phyloP scores from a whole-genome alignment of 2,329 filamentous ascomycete species.

The Diaporthe eres region DNA sequence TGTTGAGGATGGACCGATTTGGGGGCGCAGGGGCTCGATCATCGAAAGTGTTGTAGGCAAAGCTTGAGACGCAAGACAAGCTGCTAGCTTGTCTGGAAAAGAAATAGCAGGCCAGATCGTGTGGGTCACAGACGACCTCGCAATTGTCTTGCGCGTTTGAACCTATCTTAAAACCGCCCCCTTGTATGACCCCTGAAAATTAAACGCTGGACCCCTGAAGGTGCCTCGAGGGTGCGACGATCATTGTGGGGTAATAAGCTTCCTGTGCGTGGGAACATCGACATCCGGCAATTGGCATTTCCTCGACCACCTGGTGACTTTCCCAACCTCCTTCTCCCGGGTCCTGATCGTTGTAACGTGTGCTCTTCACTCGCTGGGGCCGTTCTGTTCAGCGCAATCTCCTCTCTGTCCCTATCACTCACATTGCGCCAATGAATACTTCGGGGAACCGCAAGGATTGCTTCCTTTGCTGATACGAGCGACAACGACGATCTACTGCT shows the following conservation, averaged over 20 bases:
- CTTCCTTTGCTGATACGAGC: constrained; percentile 23
- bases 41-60: neutral
- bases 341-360: constrained; percentile 3
- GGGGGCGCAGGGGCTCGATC: neutral
- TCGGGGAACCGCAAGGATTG: constrained; percentile 6
- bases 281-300: constrained; percentile 26
- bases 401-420: neutral
- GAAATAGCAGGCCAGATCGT: neutral
- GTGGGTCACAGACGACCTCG: constrained; percentile 7
- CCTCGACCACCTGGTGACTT: neutral
- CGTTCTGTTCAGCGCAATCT: neutral
- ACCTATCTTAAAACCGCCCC: constrained; percentile 9
- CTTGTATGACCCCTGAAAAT: constrained; percentile 17
- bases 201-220: constrained; percentile 26
- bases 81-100: constrained; percentile 1
- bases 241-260: constrained; percentile 30
- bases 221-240: neutral
- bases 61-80: neutral
- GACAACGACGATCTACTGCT: neutral
- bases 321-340: neutral
- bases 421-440: constrained; percentile 1
- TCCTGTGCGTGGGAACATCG: constrained; percentile 13
- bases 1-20: neutral
- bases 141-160: constrained; percentile 14
- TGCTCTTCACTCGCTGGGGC: constrained; percentile 12